Percentiles rank a stretch among this genome's conserved stretches.
phyloP scores from a whole-genome alignment of 2,329 filamentous ascomycete genomes.

The Helotiales sp. region DNA sequence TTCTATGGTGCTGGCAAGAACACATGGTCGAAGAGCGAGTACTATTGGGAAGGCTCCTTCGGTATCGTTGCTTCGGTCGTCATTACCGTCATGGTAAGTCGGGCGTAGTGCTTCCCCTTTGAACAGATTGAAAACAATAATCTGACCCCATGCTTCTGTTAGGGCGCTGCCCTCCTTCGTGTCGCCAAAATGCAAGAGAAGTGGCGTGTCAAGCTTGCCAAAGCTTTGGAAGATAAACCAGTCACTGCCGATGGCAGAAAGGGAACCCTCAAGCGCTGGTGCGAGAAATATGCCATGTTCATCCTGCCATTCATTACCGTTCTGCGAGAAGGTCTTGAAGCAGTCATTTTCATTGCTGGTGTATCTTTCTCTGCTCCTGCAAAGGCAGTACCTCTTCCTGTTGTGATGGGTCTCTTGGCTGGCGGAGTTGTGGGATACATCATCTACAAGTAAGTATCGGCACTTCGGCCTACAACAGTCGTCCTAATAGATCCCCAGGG shows the following conservation, averaged over 20 bases:
- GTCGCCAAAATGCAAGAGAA: slow-evolving; percentile 85
- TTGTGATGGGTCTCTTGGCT: slow-evolving; percentile 71
- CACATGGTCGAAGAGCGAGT: slow-evolving; percentile 69
- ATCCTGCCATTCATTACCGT: slow-evolving; percentile 85
- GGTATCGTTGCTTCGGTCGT: slow-evolving; percentile 76
- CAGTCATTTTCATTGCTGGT: slow-evolving; percentile 83
- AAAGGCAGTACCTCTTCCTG: slow-evolving; percentile 76
- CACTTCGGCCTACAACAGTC: neutral
- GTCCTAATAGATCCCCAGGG: slow-evolving; percentile 45
- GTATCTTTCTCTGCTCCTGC: slow-evolving; percentile 79
- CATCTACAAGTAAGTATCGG: slow-evolving; percentile 73
- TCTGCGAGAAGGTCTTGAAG: slow-evolving; percentile 84
- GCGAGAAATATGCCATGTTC: slow-evolving; percentile 86
- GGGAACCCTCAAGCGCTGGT: slow-evolving; percentile 62
- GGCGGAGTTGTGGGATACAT: slow-evolving; percentile 72
- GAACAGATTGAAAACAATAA: neutral
- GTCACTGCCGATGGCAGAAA: slow-evolving; percentile 45
- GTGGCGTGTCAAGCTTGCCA: slow-evolving; percentile 82
- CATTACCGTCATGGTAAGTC: slow-evolving; percentile 69
- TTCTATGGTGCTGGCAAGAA: slow-evolving; percentile 71
- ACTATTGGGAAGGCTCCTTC: slow-evolving; percentile 83
- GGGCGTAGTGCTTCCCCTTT: too few relatives aligned
- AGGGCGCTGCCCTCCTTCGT: slow-evolving; percentile 76
- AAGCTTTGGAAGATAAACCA: slow-evolving; percentile 63
- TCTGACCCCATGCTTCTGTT: neutral